phyloP scores from a whole-genome alignment of 768 basidiomycete genomes.

The Sistotremastrum niveocremeum region DNA sequence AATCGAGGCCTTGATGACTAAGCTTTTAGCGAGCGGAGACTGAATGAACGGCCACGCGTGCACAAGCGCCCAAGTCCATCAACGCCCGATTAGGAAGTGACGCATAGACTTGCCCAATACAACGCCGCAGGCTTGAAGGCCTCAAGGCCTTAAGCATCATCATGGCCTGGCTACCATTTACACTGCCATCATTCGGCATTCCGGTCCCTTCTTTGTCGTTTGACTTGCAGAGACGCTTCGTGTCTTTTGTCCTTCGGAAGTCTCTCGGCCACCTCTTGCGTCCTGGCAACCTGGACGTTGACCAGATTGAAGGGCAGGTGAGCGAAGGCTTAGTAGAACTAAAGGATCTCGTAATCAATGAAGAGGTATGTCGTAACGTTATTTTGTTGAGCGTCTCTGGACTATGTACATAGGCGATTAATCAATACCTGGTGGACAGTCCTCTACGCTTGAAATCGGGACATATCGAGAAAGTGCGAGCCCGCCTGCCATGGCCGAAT shows the following conservation, averaged over 20 bases:
- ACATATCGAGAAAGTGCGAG: conserved; percentile 58
- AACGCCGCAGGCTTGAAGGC: too few relatives aligned
- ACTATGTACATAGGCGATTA: conserved; percentile 50
- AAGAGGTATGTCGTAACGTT: conserved; percentile 36
- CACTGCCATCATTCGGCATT: background rate
- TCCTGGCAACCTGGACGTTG: conserved; percentile 77
- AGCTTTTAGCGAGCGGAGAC: too few relatives aligned
- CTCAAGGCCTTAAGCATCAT: too few relatives aligned
- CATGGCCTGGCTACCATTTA: background rate
- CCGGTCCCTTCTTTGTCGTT: conserved; percentile 24
- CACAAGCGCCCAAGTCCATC: too few relatives aligned
- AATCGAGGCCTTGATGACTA: too few relatives aligned
- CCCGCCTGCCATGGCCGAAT: conserved; percentile 76
- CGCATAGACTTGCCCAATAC: too few relatives aligned
- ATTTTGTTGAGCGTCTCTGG: conserved; percentile 1
- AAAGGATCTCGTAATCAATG: conserved; percentile 68
- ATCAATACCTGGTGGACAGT: conserved; percentile 46
- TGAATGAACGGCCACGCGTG: too few relatives aligned
- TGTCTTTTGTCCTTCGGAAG: conserved; percentile 79
- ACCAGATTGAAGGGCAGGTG: conserved; percentile 84
- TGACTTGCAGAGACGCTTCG: conserved; percentile 56
- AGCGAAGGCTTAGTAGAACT: conserved; percentile 85
- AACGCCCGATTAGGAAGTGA: too few relatives aligned
- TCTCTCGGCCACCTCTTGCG: conserved; percentile 76
- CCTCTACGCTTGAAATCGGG: conserved; percentile 63